A percentile compares a stretch with the other conserved stretches of the same genome.
These are phyloP conservation scores for Aquilaria agallochum DNA, from an alignment of 441 rosid genomes.

Conservation along the genomic window DNA sequence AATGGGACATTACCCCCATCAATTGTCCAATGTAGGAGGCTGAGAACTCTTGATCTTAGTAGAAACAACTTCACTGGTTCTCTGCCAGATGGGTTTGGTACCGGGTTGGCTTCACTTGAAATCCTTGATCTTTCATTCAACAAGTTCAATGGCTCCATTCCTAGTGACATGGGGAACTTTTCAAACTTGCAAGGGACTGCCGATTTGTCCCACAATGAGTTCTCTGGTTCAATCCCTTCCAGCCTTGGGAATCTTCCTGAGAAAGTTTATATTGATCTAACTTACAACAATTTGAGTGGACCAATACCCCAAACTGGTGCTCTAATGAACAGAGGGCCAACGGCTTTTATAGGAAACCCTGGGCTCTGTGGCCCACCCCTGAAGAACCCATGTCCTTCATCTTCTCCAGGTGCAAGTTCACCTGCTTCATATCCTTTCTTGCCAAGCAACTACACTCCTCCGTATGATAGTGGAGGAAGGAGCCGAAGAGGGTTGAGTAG, in stretches of 20 bases:
- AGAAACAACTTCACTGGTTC: slow-evolving; percentile 73
- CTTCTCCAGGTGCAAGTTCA: slow-evolving; percentile 34
- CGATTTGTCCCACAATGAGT: slow-evolving; percentile 87
- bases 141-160: slow-evolving; percentile 63
- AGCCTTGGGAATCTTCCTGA: slow-evolving; percentile 87
- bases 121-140: slow-evolving; percentile 81
- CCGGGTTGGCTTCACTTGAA: slow-evolving; percentile 58
- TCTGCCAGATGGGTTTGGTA: slow-evolving; percentile 70
- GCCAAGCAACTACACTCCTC: slow-evolving; percentile 55
- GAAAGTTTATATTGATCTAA: slow-evolving; percentile 89
- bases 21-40: slow-evolving; percentile 72
- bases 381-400: slow-evolving; percentile 65
- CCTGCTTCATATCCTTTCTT: slow-evolving; percentile 75
- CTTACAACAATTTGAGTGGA: slow-evolving; percentile 83
- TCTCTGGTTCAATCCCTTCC: slow-evolving; percentile 75
- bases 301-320: slow-evolving; percentile 96
- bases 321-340: slow-evolving; percentile 88
- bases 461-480: slow-evolving; percentile 26
- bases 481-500: slow-evolving; percentile 57
- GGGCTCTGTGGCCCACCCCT: slow-evolving; percentile 88
- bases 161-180: slow-evolving; percentile 67
- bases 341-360: slow-evolving; percentile 86
- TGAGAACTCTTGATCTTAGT: slow-evolving; percentile 69
- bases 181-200: slow-evolving; percentile 91
- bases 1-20: slow-evolving; percentile 70